Base-by-base conservation (phyloP, 2,329 filamentous ascomycete genomes). In the Aureobasidium vineae region DNA sequence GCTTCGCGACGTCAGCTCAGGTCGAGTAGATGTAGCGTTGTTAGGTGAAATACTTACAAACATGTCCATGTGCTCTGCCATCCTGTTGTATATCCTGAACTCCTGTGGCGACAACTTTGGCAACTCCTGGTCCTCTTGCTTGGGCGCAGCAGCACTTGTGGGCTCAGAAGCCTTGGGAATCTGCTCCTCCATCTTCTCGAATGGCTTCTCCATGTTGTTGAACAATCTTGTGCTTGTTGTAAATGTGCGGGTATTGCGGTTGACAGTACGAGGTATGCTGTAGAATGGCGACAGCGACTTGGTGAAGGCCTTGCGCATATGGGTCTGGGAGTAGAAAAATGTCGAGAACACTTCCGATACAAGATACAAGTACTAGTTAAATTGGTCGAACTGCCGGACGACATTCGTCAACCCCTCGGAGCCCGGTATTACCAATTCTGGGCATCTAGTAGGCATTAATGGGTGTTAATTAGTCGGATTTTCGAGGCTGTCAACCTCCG, bases 1-100 rank as follows among this genome's bases (percentile, higher is more conserved):
- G 59, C 59, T 63, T 40, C 16, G 26, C 21, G 28, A 6, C 8
- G 31, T 63, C 45, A 63, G 59, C 23, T 13, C 47, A 26, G 33
- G 53, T 13, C 21, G 33, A 28, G n/a, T 16, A 47, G n/a, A 33
- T 21, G 11, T 33, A 33, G 23, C 59, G n/a, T 23, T 19, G 50
- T n/a, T 45, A 41, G 38, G 23, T 36, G 43, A 66, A n/a, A 45
- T 11, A 78, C 83, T 72, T 80, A 89, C 87, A 78, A 88, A 92
- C 69, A 84, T 79, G 52, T 93, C 84, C 90, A 93, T 93, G 69
- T 85, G 83, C 66, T 90, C 89, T 0, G 90, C 88, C 73, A 92
- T 79, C n/a, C 82, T 82, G 77, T 93, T 92, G 77, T 89, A 93
- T 45, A 82, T 78, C 59, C 81, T 82, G 73, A 91, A 92, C 66